phyloP scores from a whole-genome alignment of 768 basidiomycete species.

The Suillus bovinus region DNA sequence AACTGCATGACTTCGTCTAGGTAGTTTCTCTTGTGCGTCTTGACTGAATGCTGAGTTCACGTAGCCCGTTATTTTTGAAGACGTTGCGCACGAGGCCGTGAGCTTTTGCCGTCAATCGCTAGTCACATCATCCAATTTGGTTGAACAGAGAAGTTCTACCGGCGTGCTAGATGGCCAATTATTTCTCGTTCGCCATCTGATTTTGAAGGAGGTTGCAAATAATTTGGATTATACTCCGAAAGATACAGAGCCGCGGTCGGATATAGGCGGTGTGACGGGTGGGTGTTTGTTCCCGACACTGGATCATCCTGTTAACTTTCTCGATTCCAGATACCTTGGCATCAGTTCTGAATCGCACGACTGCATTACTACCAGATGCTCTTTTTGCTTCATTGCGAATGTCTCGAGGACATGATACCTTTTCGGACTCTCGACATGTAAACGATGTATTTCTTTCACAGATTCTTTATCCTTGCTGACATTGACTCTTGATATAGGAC shows the following conservation, averaged over 20 bases:
- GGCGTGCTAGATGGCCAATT: conserved; percentile 69
- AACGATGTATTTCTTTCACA: conserved; percentile 18
- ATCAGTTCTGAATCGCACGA: conserved; percentile 33
- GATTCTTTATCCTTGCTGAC: neutral
- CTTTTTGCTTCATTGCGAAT: conserved; percentile 72
- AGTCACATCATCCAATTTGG: conserved; percentile 64
- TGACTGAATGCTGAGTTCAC: conserved; percentile 4
- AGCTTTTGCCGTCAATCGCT: conserved; percentile 81
- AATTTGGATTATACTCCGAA: conserved; percentile 65
- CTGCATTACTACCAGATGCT: conserved; percentile 58
- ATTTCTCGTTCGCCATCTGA: conserved; percentile 89
- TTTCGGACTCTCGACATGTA: conserved; percentile 75
- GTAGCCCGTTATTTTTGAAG: conserved; percentile 93
- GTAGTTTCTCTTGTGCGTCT: conserved; percentile 41
- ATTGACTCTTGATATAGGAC: conserved; percentile 46
- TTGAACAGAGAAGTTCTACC: conserved; percentile 50
- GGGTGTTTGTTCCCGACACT: conserved; percentile 13
- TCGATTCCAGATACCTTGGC: conserved; percentile 29
- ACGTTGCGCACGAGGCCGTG: conserved; percentile 93
- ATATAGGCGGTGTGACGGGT: conserved; percentile 63
- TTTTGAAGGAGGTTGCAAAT: conserved; percentile 87
- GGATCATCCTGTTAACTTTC: neutral
- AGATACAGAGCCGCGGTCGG: conserved; percentile 43
- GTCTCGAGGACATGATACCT: conserved; percentile 58
- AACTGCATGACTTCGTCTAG: conserved; percentile 90